These are phyloP conservation scores for Magnolia officinalis DNA, from an alignment of 164 flowering plant genomes.

Conservation along the genomic window DNA sequence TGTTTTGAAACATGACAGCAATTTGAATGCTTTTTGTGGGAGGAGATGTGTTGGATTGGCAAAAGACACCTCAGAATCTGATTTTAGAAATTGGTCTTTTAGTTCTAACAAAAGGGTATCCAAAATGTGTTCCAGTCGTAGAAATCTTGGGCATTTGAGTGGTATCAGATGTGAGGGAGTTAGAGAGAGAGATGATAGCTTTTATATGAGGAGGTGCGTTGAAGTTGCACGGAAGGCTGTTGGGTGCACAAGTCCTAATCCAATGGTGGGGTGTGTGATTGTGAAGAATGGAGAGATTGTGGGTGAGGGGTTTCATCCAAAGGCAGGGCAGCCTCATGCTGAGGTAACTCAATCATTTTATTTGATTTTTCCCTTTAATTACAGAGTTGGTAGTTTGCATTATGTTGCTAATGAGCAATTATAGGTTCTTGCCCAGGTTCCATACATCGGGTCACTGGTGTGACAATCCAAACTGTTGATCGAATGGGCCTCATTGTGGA, in stretches of 20 bases:
- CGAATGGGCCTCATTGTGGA: no score
- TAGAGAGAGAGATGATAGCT: conserved; percentile 48
- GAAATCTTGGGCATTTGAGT: conserved; percentile 18
- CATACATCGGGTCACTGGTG: no score
- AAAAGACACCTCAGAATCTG: not conserved
- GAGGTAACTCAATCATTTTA: conserved; percentile 44
- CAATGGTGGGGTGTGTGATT: conserved; percentile 94
- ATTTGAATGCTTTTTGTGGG: not conserved
- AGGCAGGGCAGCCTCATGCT: conserved; percentile 98
- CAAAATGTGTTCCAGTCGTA: conserved; percentile 13
- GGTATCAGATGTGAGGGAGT: conserved; percentile 29
- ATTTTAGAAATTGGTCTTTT: not conserved
- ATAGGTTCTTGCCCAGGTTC: not conserved
- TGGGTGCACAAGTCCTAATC: conserved; percentile 89
- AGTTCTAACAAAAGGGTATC: conserved; percentile 32
- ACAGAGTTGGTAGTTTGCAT: not conserved
- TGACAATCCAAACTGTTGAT: no score
- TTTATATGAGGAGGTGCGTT: conserved; percentile 72
- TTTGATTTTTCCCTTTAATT: not conserved
- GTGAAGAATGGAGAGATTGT: conserved; percentile 87
- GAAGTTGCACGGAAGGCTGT: conserved; percentile 74
- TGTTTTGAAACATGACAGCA: not conserved
- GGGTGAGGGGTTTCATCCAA: conserved; percentile 95
- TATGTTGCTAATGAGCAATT: not conserved
- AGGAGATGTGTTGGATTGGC: not conserved